Base-by-base conservation (phyloP, 345 rosid genomes). In the Corymbia maculata region DNA sequence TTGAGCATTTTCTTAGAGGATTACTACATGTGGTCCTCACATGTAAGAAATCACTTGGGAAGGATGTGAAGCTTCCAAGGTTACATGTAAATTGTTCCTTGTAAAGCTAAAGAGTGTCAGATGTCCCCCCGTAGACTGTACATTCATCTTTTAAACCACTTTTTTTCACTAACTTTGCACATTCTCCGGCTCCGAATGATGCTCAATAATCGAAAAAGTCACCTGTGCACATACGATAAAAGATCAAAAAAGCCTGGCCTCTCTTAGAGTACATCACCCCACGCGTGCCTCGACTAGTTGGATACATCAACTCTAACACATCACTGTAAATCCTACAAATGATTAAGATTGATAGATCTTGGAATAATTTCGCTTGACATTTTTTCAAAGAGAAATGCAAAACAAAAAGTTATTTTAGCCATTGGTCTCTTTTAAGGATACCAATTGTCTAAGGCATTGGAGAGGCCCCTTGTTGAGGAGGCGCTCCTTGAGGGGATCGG, bases 151-250 rank as follows among this genome's bases (percentile, higher is more conserved):
- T 52, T 26, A 52, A 51, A 51, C 24, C 57, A 5, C 53, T 16
- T 51, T 87, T 87, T 50, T 70, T 87, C 42, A 17, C 47, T 42
- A 51, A 30, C 85, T 51, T 30, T 51, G 36, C 88, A 87, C 24
- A 22, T 51, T 87, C 88, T 87, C 24, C 61, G 21, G 50, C 26
- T 52, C 85, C 49, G 7, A 22, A 70, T 51, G 52, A 66, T 66
- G 88, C 79, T 51, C 64, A 32, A 87, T 87, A 36, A 87, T 87
- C 70, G 52, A 70, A 68, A 36, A 70, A 87, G 79, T 28, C 10
- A 70, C 21, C 49, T 9, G 49, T 5, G 49, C 84, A 75, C 49
- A 75, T 75, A 44, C 49, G 28, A 42, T 75, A 19, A 36, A 75
- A 75, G 28, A 75, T 19, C 47, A 11, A 12, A 75, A 75, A 22